Evolutionary conservation across 1,284 basidiomycete genomes (phyloP), one percentile per base, ranked within the genome.

Genomic region (Tylopilus sp.): DNA sequence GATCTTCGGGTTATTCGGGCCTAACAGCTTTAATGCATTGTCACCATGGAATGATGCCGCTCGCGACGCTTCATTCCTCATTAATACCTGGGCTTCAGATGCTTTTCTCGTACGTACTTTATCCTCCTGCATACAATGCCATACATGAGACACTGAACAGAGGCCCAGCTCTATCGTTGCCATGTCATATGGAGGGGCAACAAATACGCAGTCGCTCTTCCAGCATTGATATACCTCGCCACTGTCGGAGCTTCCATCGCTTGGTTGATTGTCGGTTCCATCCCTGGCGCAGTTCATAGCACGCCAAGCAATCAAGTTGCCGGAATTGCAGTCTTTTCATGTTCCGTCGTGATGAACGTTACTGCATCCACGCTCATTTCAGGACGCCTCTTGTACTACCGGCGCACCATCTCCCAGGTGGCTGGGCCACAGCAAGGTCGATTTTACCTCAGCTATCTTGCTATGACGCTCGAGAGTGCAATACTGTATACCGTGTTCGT

Each of bases 391-490:
- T 69, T 53, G 65, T 59, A 62, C 26, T 61, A 74, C n/a, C 63
- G 64, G 24, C 64, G 47, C 1, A 44, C 70, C 0, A 47, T 73
- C 53, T 44, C 58, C 1, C 57, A 12, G 1, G 61, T 65, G 1
- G 13, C 70, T 47, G 72, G 70, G 3, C 47, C 56, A 0, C 60
- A 53, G 2, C 70, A 69, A 16, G 71, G 66, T 1, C 19, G 58
- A 22, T 73, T 73, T 24, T 74, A 74, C 39, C 53, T 73, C 41
- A 32, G 60, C 2, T 76, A 64, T 13, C 73, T 76, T 62, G 60
- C 70, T 1, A 71, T 73, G 72, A 73, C 70, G 15, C 70, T 74
- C 51, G 74, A 74, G 60, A 76, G 72, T 57, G 71, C 74, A 0
- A 0, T 60, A 57, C 36, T 76, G 38, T 76, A 74, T 29, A 66